A percentile compares a stretch with the other conserved stretches of the same genome.
Evolutionary conservation across 139 green algal species (phyloP).

Genomic region (Trebouxia sp.): DNA sequence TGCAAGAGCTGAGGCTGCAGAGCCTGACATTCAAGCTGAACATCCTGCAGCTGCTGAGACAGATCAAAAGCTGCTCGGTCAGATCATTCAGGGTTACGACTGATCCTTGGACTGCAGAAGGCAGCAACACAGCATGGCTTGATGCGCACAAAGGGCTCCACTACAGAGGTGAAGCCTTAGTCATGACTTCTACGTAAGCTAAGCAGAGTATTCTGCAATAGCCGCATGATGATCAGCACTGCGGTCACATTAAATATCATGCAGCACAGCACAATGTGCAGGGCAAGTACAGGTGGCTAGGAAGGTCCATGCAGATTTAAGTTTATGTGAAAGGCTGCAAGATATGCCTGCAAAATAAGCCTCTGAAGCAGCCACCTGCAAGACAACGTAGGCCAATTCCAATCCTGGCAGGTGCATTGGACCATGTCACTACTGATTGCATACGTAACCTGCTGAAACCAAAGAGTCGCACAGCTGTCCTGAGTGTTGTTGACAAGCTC

Average conservation of each 20-base stretch:
- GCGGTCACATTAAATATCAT: not conserved
- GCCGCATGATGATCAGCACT: not conserved
- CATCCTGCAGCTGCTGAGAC: not conserved
- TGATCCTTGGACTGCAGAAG: not conserved
- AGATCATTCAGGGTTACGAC: slow-evolving; percentile 2
- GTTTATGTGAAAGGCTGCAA: slow-evolving; percentile 15
- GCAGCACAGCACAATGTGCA: not conserved
- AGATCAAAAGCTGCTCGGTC: slow-evolving; percentile 1
- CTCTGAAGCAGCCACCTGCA: no score
- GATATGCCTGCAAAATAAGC: not conserved
- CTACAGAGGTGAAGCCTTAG: not conserved
- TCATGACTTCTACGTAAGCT: not conserved
- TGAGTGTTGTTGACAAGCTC: slow-evolving; percentile 47
- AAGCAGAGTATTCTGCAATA: not conserved
- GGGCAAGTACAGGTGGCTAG: slow-evolving; percentile 15
- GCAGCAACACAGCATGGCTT: not conserved
- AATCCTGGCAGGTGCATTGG: slow-evolving; percentile 25
- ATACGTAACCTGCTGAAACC: slow-evolving; percentile 41
- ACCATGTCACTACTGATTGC: slow-evolving; percentile 42
- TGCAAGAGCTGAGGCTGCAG: no score
- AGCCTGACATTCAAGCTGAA: no score
- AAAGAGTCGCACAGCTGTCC: slow-evolving; percentile 35
- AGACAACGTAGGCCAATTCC: slow-evolving; percentile 32
- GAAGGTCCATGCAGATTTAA: not conserved
- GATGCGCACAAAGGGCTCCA: not conserved